Conservation (phyloP, 163 green algal genomes). For the Prototheca wickerhamii region DNA sequence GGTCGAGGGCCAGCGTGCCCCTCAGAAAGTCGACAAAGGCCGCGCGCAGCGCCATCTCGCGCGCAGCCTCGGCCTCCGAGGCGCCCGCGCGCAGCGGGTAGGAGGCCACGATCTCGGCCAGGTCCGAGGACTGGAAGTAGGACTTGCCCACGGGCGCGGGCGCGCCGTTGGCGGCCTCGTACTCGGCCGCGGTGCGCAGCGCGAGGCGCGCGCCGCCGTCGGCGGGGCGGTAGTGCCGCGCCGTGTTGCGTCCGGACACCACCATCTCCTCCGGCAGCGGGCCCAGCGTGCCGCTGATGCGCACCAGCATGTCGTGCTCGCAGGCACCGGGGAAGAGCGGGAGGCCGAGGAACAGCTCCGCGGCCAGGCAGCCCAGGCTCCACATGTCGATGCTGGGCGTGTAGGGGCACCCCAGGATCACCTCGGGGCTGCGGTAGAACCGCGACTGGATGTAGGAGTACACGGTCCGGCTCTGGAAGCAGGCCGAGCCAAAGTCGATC, state of each 20-base stretch:
- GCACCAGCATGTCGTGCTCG: slow-evolving; percentile 84
- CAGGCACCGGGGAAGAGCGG: slow-evolving; percentile 90
- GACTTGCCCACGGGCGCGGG: slow-evolving; percentile 68
- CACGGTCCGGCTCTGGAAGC: slow-evolving; percentile 84
- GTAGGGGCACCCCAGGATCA: slow-evolving; percentile 76
- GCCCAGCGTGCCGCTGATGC: slow-evolving; percentile 79
- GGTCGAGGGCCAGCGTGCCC: slow-evolving; percentile 65
- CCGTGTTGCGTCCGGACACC: slow-evolving; percentile 30
- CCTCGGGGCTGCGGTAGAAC: slow-evolving; percentile 91
- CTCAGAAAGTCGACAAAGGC: slow-evolving; percentile 85
- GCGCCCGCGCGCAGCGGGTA: slow-evolving; percentile 60
- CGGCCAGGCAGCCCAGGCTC: slow-evolving; percentile 91
- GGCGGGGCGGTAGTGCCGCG: slow-evolving; percentile 69
- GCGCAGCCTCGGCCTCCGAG: slow-evolving; percentile 37
- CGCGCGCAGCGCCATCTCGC: slow-evolving; percentile 30
- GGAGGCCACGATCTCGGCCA: slow-evolving; percentile 78
- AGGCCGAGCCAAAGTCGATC: slow-evolving; percentile 96
- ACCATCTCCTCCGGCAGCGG: slow-evolving; percentile 54
- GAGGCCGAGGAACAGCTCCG: slow-evolving; percentile 96
- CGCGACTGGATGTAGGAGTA: slow-evolving; percentile 96
- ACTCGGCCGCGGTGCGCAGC: slow-evolving; percentile 27
- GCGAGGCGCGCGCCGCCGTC: slow-evolving; percentile 5
- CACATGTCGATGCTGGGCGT: slow-evolving; percentile 92
- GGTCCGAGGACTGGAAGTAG: slow-evolving; percentile 81
- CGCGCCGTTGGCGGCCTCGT: slow-evolving; percentile 16